Percentiles rank a stretch among this genome's conserved stretches.
phyloP scores from a whole-genome alignment of 2,329 filamentous ascomycete species.

The Myriosclerotinia curreyana region DNA sequence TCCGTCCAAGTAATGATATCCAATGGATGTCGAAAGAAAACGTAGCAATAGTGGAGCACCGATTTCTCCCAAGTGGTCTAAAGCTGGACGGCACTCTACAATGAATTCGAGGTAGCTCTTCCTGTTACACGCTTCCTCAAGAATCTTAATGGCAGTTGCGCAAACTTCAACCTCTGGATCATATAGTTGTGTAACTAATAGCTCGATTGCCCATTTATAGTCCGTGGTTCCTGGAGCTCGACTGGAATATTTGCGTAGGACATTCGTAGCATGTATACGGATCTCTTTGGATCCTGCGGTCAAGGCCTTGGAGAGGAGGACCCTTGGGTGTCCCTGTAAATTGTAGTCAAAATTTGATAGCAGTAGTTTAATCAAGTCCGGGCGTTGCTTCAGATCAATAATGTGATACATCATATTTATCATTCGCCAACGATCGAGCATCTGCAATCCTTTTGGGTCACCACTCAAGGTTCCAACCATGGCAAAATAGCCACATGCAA shows the following conservation, averaged over 20 bases:
- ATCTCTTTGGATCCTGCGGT: conserved; percentile 90
- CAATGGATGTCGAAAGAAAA: conserved; percentile 92
- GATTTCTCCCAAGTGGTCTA: conserved; percentile 95
- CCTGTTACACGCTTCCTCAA: conserved; percentile 95
- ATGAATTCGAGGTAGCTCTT: conserved; percentile 91
- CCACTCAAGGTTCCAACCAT: conserved; percentile 85
- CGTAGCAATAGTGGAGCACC: conserved; percentile 87
- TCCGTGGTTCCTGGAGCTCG: conserved; percentile 55
- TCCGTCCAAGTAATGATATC: conserved; percentile 95
- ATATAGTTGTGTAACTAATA: conserved; percentile 97
- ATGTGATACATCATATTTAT: conserved; percentile 99
- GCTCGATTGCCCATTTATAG: conserved; percentile 92
- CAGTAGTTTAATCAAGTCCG: conserved; percentile 85
- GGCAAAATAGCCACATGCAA: conserved; percentile 90
- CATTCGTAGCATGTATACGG: conserved; percentile 82
- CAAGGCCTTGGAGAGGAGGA: conserved; percentile 89
- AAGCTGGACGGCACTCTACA: conserved; percentile 88
- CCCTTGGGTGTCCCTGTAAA: conserved; percentile 80
- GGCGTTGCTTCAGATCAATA: conserved; percentile 82
- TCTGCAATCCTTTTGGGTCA: conserved; percentile 76
- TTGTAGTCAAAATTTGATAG: conserved; percentile 91
- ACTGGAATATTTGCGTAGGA: conserved; percentile 81
- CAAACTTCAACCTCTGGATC: conserved; percentile 97
- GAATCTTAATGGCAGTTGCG: conserved; percentile 91
- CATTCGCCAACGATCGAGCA: conserved; percentile 95